Base-by-base conservation (phyloP, 129 eudicot genomes). In the Oenanthe sinensis region DNA sequence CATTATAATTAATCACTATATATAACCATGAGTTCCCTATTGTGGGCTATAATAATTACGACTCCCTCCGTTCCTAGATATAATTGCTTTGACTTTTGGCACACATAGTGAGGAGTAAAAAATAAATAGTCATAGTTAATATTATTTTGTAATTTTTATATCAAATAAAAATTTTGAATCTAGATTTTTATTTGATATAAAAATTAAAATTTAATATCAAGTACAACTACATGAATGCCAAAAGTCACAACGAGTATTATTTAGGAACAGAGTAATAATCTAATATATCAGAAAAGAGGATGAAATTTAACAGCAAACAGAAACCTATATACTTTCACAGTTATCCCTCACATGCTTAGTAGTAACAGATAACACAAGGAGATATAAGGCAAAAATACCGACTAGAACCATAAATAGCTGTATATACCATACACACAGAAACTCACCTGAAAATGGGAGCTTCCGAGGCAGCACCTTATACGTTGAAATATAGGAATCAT, bases 361-460 rank as follows among this genome's bases (percentile, higher is more conserved):
- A 58, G 67, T 58, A 58, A n/a, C 15, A 58, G 24, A 52, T 54
- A 3, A n/a, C 33, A n/a, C 14, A n/a, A 58, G 65, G 26, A 4
- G 13, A 8, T 55, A 55, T 1, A 55, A 55, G 30, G 30, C 65
- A 55, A 11, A 20, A 22, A 13, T 22, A 11, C 33, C n/a, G 67
- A 58, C n/a, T 58, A n/a, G 67, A 2, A 58, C 36, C 7, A 52
- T 39, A 78, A 8, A n/a, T 22, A 50, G 75, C 28, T 69, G 36
- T 28, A 77, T 33, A 62, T 40, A 50, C 40, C 15, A 74, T 48
- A 50, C 30, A 50, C 30, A 28, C 45, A 4, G 75, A 79, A 54
- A 14, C 68, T 65, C 74, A 89, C 97, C 94, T 91, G 97, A 76
- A 91, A 89, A 86, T 91, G 93, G 80, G 77, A 85, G 85, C 97